A percentile compares a stretch with the other conserved stretches of the same genome.
Evolutionary conservation across 768 basidiomycete genomes (phyloP).

Genomic region (Cyathus striatus): DNA sequence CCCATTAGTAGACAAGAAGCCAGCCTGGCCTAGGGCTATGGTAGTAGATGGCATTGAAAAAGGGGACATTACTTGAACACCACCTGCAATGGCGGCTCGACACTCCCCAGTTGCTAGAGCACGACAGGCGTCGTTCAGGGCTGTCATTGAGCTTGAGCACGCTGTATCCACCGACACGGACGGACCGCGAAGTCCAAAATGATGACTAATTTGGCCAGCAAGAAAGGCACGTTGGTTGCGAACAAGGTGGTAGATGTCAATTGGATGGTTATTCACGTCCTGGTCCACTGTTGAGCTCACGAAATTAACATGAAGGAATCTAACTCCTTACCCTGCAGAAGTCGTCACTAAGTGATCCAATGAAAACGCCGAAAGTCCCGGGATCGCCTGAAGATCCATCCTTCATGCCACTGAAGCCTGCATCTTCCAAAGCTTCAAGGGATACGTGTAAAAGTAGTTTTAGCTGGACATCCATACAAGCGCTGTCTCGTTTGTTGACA

Average conservation of each 20-base stretch:
- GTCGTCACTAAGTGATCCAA: slow-evolving; percentile 4
- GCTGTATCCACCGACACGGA: slow-evolving; percentile 10
- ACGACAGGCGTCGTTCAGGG: slow-evolving; percentile 7
- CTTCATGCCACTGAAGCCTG: slow-evolving; percentile 2
- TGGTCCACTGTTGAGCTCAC: no score
- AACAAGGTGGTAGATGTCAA: slow-evolving; percentile 5
- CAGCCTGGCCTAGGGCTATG: slow-evolving; percentile 1
- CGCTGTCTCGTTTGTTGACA: slow-evolving; percentile 3
- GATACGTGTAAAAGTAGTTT: slow-evolving; percentile 4
- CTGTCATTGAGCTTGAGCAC: slow-evolving; percentile 8
- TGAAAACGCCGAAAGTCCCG: slow-evolving; percentile 3
- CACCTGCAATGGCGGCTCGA: slow-evolving; percentile 5
- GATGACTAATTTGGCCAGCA: slow-evolving; percentile 4
- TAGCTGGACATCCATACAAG: slow-evolving; percentile 3
- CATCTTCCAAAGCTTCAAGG: slow-evolving; percentile 6
- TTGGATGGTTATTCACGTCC: slow-evolving; percentile 3
- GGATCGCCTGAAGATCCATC: slow-evolving; percentile 4
- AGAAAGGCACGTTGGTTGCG: slow-evolving; percentile 4
- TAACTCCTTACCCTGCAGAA: slow-evolving; percentile 2
- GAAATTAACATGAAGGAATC: no score
- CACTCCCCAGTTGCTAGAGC: slow-evolving; percentile 5
- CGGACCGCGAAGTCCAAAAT: slow-evolving; percentile 9
- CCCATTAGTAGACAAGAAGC: slow-evolving; percentile 36
- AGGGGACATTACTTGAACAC: slow-evolving; percentile 5
- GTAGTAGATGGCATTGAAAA: slow-evolving; percentile 1